Percentiles rank a stretch among this genome's conserved stretches.
phyloP scores from a whole-genome alignment of 2,329 filamentous ascomycete species.

The Sodiomyces alkalinus region DNA sequence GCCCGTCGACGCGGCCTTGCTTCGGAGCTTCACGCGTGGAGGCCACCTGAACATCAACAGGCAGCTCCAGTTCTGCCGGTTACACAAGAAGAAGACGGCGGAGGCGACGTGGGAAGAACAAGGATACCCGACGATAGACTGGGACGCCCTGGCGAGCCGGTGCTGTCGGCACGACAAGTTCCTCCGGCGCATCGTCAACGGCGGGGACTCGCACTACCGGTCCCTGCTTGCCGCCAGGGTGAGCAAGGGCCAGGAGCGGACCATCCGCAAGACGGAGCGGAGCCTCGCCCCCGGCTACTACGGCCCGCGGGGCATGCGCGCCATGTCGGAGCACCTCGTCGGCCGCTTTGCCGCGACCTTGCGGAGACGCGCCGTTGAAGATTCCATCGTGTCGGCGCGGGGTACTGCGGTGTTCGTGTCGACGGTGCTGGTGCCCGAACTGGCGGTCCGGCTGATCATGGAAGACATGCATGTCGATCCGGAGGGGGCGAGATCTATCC shows the following conservation, averaged over 20 bases:
- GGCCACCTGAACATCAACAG: conserved; percentile 37
- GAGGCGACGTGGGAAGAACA: conserved; percentile 28
- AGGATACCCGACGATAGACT: conserved; percentile 59
- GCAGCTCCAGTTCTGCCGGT: conserved; percentile 48
- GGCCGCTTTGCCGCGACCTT: conserved; percentile 41
- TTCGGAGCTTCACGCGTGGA: conserved; percentile 35
- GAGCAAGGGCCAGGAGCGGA: conserved; percentile 41
- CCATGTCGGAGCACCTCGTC: conserved; percentile 58
- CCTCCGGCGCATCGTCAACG: conserved; percentile 45
- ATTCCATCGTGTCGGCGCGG: conserved; percentile 49
- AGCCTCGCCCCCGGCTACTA: conserved; percentile 68
- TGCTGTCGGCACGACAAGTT: conserved; percentile 38
- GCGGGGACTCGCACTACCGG: conserved; percentile 45
- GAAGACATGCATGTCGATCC: conserved; percentile 35
- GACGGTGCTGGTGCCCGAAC: conserved; percentile 62
- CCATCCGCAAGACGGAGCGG: conserved; percentile 40
- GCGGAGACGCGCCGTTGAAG: conserved; percentile 44
- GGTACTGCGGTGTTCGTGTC: conserved; percentile 58
- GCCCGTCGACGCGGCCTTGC: conserved; percentile 35
- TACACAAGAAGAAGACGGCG: conserved; percentile 43
- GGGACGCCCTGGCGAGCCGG: conserved; percentile 43
- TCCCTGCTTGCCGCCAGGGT: conserved; percentile 38
- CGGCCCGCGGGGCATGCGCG: conserved; percentile 54
- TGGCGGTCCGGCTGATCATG: conserved; percentile 37
- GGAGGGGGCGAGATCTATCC: conserved; percentile 33